phyloP scores from a whole-genome alignment of 2,329 filamentous ascomycete genomes.

The Pezicula rhizophila region DNA sequence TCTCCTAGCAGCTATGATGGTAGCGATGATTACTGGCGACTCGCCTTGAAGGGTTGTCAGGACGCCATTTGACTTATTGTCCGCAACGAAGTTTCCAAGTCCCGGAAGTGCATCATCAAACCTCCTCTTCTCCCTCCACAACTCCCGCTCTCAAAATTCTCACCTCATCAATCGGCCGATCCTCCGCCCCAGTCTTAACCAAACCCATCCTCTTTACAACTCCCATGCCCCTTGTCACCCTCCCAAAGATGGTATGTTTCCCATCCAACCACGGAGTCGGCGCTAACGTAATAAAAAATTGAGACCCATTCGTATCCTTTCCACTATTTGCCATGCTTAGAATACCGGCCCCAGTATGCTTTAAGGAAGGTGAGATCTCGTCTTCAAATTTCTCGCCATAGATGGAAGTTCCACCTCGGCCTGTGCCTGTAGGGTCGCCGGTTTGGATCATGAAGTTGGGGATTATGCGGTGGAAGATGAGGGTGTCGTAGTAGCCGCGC shows the following conservation, averaged over 20 bases:
- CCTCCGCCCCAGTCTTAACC: constrained; percentile 76
- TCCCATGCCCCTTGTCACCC: constrained; percentile 76
- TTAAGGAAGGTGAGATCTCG: constrained; percentile 72
- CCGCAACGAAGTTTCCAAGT: background rate
- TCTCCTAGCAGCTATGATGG: no score
- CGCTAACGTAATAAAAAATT: constrained; percentile 93
- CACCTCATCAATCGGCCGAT: constrained; percentile 75
- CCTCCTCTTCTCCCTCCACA: constrained; percentile 47
- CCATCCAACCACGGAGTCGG: constrained; percentile 95
- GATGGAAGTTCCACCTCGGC: constrained; percentile 80
- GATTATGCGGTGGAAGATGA: constrained; percentile 91
- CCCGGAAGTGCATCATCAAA: background rate
- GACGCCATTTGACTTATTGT: background rate
- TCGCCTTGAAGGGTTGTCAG: no score
- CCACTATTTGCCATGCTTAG: constrained; percentile 95
- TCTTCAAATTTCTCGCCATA: constrained; percentile 93
- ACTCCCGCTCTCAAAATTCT: constrained; percentile 71
- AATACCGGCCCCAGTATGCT: constrained; percentile 90
- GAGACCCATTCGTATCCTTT: constrained; percentile 86
- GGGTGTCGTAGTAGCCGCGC: constrained; percentile 81
- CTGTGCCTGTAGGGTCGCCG: constrained; percentile 90
- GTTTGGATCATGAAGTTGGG: constrained; percentile 95
- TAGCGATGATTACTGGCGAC: no score
- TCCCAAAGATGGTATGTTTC: constrained; percentile 93
- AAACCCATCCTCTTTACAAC: constrained; percentile 84